Base-by-base conservation (phyloP, 768 basidiomycete genomes). In the Daedaleopsis sinensis region DNA sequence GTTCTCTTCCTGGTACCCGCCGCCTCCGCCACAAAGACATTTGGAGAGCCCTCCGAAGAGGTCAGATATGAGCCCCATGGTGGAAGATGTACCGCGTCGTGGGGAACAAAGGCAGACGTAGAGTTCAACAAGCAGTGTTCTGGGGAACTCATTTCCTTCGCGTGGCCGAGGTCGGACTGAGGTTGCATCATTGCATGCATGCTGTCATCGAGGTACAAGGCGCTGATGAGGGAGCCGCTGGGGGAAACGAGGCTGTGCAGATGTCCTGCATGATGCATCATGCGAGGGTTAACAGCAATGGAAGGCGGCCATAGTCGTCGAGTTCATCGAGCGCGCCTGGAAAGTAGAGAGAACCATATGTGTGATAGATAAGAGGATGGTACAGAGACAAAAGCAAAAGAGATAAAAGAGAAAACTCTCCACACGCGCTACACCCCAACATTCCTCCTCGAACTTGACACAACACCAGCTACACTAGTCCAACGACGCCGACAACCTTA, bases 61-160 rank as follows among this genome's bases (percentile, higher is more conserved):
- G 4, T 63, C 57, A 42, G 23, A 39, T 46, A 60, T 36, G 27
- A 61, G 54, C 19, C 63, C 58, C 63, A 64, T 64, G 12, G 39
- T 32, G 13, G 52, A n/a, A n/a, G 3, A 18, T 5, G 18, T 10
- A n/a, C 19, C 46, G 18, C 10, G 46, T 47, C 19, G 46, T 12
- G 19, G n/a, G 46, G 19, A 47, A 18, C n/a, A 47, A 47, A 47
- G 46, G n/a, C 10, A n/a, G 46, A 42, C 39, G 18, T 13, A 42
- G 18, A 12, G 39, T 42, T 42, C 18, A 18, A 42, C 46, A 16
- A n/a, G 27, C 27, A 32, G 27, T 32, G 7, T 3, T 32, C 27
- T 32, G 27, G 37, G 19, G 21, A 16, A 21, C 53, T 23, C 46
- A 27, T 37, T 57, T 46, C 47, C 36, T 52, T 36, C 52, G 52